Evolutionary conservation across 441 rosid species (phyloP).

Genomic region (Lepidium campestre): DNA sequence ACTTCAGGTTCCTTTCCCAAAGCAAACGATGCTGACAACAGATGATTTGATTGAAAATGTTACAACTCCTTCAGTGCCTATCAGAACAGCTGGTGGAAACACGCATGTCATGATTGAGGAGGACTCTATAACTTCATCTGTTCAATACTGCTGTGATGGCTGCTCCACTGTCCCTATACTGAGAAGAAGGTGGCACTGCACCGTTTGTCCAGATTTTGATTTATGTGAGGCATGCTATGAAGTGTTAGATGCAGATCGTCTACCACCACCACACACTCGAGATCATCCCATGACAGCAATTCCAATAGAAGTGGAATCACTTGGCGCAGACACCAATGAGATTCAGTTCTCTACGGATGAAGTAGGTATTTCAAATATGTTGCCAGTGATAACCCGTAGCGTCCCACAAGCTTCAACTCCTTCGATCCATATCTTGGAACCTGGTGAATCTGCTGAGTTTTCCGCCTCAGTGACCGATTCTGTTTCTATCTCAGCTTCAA

Average conservation of each 20-base stretch:
- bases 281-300: constrained; percentile 98
- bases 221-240: constrained; percentile 97
- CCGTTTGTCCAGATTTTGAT: constrained; percentile 98
- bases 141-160: constrained; percentile 99
- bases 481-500: constrained; percentile 95
- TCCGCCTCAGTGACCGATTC: constrained; percentile 73
- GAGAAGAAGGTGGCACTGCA: constrained; percentile 99
- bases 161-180: constrained; percentile 99
- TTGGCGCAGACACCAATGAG: constrained; percentile 84
- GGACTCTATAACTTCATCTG: constrained; percentile 95
- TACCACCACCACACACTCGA: constrained; percentile 94
- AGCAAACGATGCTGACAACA: constrained; percentile 86
- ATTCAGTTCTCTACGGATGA: constrained; percentile 82
- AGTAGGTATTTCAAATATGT: constrained; percentile 53
- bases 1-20: constrained; percentile 99
- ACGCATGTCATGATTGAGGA: constrained; percentile 93
- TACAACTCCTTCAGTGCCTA: constrained; percentile 50
- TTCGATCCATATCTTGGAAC: constrained; percentile 91
- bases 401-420: constrained; percentile 67
- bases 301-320: constrained; percentile 92
- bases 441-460: constrained; percentile 84
- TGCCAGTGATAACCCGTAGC: constrained; percentile 42
- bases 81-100: constrained; percentile 62
- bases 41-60: constrained; percentile 80
- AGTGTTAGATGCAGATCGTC: constrained; percentile 81